These are phyloP conservation scores for Endothia cerciana DNA, from an alignment of 2,329 filamentous ascomycete genomes.

Conservation along the genomic window DNA sequence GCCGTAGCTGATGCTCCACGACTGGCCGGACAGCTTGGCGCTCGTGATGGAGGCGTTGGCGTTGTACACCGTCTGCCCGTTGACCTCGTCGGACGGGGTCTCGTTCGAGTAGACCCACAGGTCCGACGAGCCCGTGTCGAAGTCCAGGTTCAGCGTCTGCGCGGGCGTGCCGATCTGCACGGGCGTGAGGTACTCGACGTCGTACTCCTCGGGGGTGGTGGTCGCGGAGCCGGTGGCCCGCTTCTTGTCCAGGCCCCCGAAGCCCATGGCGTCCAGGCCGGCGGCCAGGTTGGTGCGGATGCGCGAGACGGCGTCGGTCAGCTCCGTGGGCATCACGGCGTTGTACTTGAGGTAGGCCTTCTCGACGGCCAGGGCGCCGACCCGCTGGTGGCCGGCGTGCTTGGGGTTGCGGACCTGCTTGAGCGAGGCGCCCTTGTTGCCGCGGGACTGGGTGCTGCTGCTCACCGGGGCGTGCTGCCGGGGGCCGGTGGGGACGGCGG, in stretches of 20 bases:
- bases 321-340: slow-evolving; percentile 38
- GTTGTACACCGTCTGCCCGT: slow-evolving; percentile 47
- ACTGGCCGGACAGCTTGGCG: slow-evolving; percentile 40
- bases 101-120: slow-evolving; percentile 43
- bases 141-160: slow-evolving; percentile 63
- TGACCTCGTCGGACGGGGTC: slow-evolving; percentile 33
- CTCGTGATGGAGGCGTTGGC: slow-evolving; percentile 45
- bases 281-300: slow-evolving; percentile 28
- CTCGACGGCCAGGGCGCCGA: slow-evolving; percentile 42
- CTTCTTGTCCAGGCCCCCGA: slow-evolving; percentile 29
- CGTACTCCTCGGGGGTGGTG: slow-evolving; percentile 37
- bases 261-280: slow-evolving; percentile 27
- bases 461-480: slow-evolving; percentile 24
- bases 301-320: slow-evolving; percentile 38
- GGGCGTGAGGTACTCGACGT: slow-evolving; percentile 53
- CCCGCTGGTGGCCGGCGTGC: slow-evolving; percentile 35
- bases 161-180: slow-evolving; percentile 60
- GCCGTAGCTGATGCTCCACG: slow-evolving; percentile 50
- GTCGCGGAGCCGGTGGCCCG: slow-evolving; percentile 38
- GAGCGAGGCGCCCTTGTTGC: slow-evolving; percentile 26
- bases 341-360: slow-evolving; percentile 46
- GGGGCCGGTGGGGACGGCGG: slow-evolving; percentile 27
- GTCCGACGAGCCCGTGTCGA: slow-evolving; percentile 71
- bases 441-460: slow-evolving; percentile 14
- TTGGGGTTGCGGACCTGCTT: slow-evolving; percentile 34